phyloP scores from a whole-genome alignment of 2,329 filamentous ascomycete species.

The Lachnellula occidentalis region DNA sequence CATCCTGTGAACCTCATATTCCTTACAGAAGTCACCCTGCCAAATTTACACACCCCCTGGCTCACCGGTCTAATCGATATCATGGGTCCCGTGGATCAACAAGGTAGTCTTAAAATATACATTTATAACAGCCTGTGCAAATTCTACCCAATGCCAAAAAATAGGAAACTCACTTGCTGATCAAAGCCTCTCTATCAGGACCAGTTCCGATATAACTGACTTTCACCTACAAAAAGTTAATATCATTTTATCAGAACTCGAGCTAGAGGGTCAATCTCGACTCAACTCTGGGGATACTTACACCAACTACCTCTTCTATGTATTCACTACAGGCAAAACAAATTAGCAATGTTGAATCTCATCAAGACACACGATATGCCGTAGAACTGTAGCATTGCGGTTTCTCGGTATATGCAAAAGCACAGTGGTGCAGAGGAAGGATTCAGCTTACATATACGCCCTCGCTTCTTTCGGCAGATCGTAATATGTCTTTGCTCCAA shows the following conservation, averaged over 20 bases:
- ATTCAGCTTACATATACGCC: slow-evolving; percentile 46
- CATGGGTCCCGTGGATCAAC: not conserved
- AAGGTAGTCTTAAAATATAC: too few relatives aligned
- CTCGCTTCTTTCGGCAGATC: slow-evolving; percentile 60
- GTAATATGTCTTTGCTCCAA: slow-evolving; percentile 49
- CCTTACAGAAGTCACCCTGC: not conserved
- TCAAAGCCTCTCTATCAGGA: slow-evolving; percentile 59
- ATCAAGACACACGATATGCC: not conserved
- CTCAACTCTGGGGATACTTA: slow-evolving; percentile 27
- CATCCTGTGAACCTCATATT: not conserved
- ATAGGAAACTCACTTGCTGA: slow-evolving; percentile 27
- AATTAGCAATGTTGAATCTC: not conserved
- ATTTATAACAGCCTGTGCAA: too few relatives aligned
- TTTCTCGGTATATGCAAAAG: not conserved
- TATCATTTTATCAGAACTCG: not conserved
- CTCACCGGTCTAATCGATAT: slow-evolving; percentile 2
- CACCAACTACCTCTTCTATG: slow-evolving; percentile 52
- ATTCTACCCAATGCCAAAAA: not conserved
- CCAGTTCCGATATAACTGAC: slow-evolving; percentile 64
- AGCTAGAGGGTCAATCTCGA: not conserved
- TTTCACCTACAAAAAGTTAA: slow-evolving; percentile 26
- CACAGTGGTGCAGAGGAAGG: not conserved
- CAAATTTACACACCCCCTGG: slow-evolving; percentile 3
- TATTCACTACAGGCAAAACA: slow-evolving; percentile 12
- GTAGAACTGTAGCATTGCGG: not conserved